A percentile compares a stretch with the other conserved stretches of the same genome.
Conservation (phyloP, 2,329 filamentous ascomycete species). For the Daldinia sp. region DNA sequence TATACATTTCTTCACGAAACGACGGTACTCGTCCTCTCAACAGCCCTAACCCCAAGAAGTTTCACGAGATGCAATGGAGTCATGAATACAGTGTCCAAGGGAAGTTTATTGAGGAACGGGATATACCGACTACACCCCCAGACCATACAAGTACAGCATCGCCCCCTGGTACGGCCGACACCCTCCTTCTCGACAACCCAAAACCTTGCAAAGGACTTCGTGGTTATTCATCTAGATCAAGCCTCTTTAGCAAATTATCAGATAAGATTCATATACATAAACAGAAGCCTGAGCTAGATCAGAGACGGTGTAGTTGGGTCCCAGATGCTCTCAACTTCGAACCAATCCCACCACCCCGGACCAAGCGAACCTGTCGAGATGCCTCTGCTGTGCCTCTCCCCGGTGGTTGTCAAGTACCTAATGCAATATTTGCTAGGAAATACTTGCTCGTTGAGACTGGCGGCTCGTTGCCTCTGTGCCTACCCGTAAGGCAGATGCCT, state of each 20-base stretch:
- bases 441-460: constrained; percentile 48
- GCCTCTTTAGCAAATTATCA: constrained; percentile 38
- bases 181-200: constrained; percentile 20
- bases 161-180: constrained; percentile 34
- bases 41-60: constrained; percentile 50
- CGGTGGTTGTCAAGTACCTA: constrained; percentile 51
- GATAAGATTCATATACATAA: constrained; percentile 33
- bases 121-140: constrained; percentile 37
- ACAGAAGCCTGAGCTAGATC: constrained; percentile 32
- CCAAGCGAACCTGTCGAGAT: constrained; percentile 28
- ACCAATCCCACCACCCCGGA: constrained; percentile 29
- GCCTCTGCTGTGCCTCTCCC: constrained; percentile 44
- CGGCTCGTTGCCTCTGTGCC: constrained; percentile 46
- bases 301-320: constrained; percentile 44
- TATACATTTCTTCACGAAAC: constrained; percentile 52
- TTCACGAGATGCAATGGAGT: constrained; percentile 54
- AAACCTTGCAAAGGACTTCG: constrained; percentile 34
- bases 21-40: constrained; percentile 51
- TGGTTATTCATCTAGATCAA: constrained; percentile 35
- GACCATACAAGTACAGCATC: constrained; percentile 33
- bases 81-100: constrained; percentile 42
- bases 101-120: constrained; percentile 48
- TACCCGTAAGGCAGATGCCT: constrained; percentile 50
- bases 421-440: constrained; percentile 56
- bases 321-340: constrained; percentile 39